Conservation (phyloP, 805 yeast genomes). For the Kodamaea hsintzibuensis region DNA sequence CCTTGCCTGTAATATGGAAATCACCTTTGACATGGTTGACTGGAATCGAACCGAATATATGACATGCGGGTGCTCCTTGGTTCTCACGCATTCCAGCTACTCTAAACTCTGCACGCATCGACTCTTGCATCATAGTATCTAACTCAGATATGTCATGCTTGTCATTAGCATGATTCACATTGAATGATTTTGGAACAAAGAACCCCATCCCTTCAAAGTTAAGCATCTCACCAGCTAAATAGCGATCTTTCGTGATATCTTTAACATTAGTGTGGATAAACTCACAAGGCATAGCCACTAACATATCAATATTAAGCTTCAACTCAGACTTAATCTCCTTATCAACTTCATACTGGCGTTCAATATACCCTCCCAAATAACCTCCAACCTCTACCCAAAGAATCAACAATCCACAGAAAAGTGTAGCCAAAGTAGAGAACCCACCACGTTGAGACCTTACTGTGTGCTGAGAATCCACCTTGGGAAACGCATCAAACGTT, state of each 20-base stretch:
- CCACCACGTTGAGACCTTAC: constrained; percentile 81
- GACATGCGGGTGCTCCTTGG: constrained; percentile 77
- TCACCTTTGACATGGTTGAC: constrained; percentile 86
- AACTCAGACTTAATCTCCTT: constrained; percentile 55
- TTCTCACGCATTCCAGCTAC: constrained; percentile 40
- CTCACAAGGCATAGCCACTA: constrained; percentile 83
- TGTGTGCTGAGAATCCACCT: constrained; percentile 53
- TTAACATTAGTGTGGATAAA: constrained; percentile 70
- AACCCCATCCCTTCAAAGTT: constrained; percentile 66
- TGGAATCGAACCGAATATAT: constrained; percentile 77
- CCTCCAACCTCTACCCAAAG: constrained; percentile 86
- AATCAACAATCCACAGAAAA: constrained; percentile 62
- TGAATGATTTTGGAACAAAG: constrained; percentile 51
- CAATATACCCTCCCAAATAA: constrained; percentile 77
- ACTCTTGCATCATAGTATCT: constrained; percentile 65
- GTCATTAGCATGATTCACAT: constrained; percentile 46
- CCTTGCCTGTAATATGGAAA: constrained; percentile 79
- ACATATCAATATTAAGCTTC: constrained; percentile 73
- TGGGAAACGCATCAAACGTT: constrained; percentile 49
- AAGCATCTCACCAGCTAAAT: constrained; percentile 74
- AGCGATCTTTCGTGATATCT: constrained; percentile 76
- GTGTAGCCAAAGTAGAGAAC: constrained; percentile 62
- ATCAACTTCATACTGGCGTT: constrained; percentile 78
- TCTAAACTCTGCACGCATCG: constrained; percentile 64
- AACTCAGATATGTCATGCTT: constrained; percentile 59